Conservation (phyloP, 768 basidiomycete species). For the Mycena rosella region DNA sequence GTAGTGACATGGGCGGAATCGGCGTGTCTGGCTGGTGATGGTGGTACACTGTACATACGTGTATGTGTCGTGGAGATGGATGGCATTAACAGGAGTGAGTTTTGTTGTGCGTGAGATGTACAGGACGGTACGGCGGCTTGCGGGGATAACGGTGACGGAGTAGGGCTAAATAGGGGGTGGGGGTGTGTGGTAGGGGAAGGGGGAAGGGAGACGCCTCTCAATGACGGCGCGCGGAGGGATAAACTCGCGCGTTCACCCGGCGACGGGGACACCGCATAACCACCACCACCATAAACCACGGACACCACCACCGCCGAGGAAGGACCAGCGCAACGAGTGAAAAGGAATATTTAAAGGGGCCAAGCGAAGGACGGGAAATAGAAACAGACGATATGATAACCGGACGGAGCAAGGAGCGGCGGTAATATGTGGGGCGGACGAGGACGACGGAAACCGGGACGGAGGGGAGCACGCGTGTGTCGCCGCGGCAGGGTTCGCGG, state of each 20-base stretch:
- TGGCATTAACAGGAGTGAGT: slow-evolving; percentile 16
- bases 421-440: slow-evolving; percentile 13
- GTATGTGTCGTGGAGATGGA: slow-evolving; percentile 19
- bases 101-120: slow-evolving; percentile 31
- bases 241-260: background rate
- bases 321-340: slow-evolving; percentile 32
- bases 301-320: slow-evolving; percentile 21
- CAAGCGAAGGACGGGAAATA: slow-evolving; percentile 23
- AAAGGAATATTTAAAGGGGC: slow-evolving; percentile 9
- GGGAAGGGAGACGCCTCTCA: background rate
- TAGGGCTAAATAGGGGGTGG: background rate
- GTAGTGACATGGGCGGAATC: slow-evolving; percentile 8
- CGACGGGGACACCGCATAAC: slow-evolving; percentile 5
- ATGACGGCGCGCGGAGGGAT: background rate
- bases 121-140: slow-evolving; percentile 11
- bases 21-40: slow-evolving; percentile 11
- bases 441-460: slow-evolving; percentile 17
- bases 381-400: slow-evolving; percentile 8
- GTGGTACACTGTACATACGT: slow-evolving; percentile 26
- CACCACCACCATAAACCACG: background rate
- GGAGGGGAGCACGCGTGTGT: slow-evolving; percentile 9
- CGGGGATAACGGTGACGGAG: background rate
- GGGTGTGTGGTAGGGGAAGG: background rate
- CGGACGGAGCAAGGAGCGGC: slow-evolving; percentile 16
- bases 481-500: slow-evolving; percentile 23